Base-by-base conservation (phyloP, 345 rosid genomes). In the Melastoma malabathricum region DNA sequence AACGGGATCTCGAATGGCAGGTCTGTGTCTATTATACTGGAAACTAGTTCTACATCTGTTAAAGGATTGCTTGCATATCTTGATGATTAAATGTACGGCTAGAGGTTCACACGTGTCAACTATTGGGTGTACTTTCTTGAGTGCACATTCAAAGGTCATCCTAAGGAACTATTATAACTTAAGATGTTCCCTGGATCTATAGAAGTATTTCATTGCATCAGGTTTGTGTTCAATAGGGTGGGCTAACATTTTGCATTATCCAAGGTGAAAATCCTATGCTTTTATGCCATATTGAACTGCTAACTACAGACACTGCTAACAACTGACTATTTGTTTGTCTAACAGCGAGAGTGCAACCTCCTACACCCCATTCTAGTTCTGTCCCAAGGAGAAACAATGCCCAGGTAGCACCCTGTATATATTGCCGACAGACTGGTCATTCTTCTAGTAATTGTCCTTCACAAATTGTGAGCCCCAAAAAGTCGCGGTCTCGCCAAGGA, bases 1-100 rank as follows among this genome's bases (percentile, higher is more conserved):
- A 72, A 86, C 96, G 22, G 98, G 96, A 55, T 70, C 89, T 48
- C 96, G 96, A 34, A 54, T 68, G 69, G 71, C 81, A 86, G 98
- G 98, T 90, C 29, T 53, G 67, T 52, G 29, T 22, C 44, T 9
- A 1, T 29, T 7, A 10, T 53, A 51, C 38, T 5, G 38, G 38
- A 5, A 31, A 31, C 38, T 31, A 9, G 3, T 31, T 31, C 2
- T 31, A 27, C 34, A 18, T 23, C 9, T 6, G 5, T 16, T 54
- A 17, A 56, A 23, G 44, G 10, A 43, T 46, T 20, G n/a, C 34
- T 16, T 1, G 14, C 51, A 53, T 52, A 29, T 14, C 44, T 50
- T 43, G 44, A 9, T 31, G 4, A 7, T 31, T 31, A 9, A 31
- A 31, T 31, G 7, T 31, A 5, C 38, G 38, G 10, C 10, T 5